Evolutionary conservation across 768 basidiomycete species (phyloP).

Genomic region (Piloderma croceum): DNA sequence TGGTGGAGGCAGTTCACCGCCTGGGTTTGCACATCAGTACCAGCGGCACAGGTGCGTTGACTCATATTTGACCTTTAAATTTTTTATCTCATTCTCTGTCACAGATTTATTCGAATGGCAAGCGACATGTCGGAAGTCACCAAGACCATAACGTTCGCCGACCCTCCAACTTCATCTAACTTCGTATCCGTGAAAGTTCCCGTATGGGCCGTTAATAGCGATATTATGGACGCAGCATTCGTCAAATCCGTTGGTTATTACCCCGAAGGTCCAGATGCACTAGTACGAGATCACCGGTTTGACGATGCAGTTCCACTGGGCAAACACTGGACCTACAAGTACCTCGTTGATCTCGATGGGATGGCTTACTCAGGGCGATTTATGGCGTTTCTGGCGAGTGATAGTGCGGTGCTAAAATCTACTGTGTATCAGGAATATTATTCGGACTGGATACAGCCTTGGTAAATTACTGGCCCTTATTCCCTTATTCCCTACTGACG

Average conservation of each 20-base stretch:
- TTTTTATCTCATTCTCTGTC: not conserved
- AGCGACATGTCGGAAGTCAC: conserved; percentile 41
- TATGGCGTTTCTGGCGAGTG: conserved; percentile 77
- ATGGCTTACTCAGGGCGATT: conserved; percentile 94
- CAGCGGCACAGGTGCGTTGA: conserved; percentile 72
- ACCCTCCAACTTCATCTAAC: conserved; percentile 51
- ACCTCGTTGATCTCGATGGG: conserved; percentile 82
- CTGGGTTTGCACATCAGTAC: conserved; percentile 75
- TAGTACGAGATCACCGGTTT: conserved; percentile 63
- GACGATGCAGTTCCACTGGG: conserved; percentile 75
- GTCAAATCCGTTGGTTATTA: conserved; percentile 73
- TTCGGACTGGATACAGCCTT: conserved; percentile 89
- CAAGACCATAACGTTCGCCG: conserved; percentile 63
- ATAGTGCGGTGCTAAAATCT: conserved; percentile 85
- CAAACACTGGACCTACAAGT: conserved; percentile 87
- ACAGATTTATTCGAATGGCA: conserved; percentile 72
- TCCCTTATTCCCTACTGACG: not conserved
- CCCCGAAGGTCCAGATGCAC: conserved; percentile 65
- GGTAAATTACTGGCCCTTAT: conserved; percentile 42
- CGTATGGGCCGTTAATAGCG: conserved; percentile 56
- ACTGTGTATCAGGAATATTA: conserved; percentile 91
- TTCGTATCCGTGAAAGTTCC: conserved; percentile 62
- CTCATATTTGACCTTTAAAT: conserved; percentile 8
- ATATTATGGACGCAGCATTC: conserved; percentile 86
- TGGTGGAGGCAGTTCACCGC: conserved; percentile 85